phyloP scores from a whole-genome alignment of 1,284 basidiomycete genomes.

The Acaromyces ingoldii region DNA sequence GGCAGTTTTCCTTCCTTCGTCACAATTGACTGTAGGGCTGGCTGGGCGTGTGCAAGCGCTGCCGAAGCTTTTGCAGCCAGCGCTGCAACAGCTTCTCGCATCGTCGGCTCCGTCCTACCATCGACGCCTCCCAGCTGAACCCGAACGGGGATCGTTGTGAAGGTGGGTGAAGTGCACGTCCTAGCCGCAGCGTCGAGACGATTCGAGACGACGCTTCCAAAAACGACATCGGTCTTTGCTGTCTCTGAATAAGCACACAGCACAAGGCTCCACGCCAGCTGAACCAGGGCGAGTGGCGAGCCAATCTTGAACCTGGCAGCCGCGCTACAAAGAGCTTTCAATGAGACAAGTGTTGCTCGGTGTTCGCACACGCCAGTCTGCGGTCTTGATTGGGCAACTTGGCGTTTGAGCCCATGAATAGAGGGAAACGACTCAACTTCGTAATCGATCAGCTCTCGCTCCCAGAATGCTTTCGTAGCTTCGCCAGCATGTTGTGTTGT shows the following conservation, averaged over 20 bases:
- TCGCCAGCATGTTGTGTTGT: too few species aligned
- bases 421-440: slow-evolving; percentile 8
- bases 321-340: neutral
- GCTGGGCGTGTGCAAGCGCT: slow-evolving; percentile 11
- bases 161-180: slow-evolving; percentile 13
- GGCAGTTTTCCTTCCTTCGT: slow-evolving; percentile 6
- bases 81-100: neutral
- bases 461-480: slow-evolving; percentile 10
- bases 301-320: neutral
- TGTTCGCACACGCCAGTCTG: too few species aligned
- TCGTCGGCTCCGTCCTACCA: neutral
- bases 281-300: neutral
- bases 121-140: neutral
- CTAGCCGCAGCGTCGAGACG: slow-evolving; percentile 8
- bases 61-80: slow-evolving; percentile 1
- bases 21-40: slow-evolving; percentile 12
- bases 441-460: slow-evolving; percentile 3
- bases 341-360: too few species aligned
- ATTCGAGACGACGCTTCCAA: slow-evolving; percentile 14
- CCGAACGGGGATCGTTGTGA: slow-evolving; percentile 14
- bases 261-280: neutral
- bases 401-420: slow-evolving; percentile 6
- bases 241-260: neutral
- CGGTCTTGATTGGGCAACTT: too few species aligned
- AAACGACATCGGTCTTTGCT: neutral